phyloP scores from a whole-genome alignment of 768 basidiomycete species.

The Lentinula raphanica region DNA sequence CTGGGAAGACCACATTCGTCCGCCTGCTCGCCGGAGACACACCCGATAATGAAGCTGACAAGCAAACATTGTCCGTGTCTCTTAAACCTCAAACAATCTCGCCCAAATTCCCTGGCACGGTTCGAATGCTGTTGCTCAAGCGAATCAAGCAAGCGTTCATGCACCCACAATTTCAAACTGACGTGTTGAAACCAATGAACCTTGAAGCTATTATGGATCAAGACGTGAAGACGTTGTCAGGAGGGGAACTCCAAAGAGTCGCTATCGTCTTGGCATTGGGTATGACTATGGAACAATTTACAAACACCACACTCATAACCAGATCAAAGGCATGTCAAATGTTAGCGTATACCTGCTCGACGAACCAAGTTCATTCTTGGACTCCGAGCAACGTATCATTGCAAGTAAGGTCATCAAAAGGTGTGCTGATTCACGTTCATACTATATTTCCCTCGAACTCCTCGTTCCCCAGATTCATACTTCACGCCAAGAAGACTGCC shows the following conservation, averaged over 20 bases:
- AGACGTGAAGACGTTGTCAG: constrained; percentile 95
- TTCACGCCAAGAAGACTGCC: constrained; percentile 95
- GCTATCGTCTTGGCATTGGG: constrained; percentile 93
- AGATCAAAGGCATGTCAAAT: constrained; percentile 71
- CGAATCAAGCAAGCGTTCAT: constrained; percentile 94
- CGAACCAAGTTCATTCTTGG: constrained; percentile 92
- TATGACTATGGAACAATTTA: constrained; percentile 24
- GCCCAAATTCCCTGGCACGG: constrained; percentile 95
- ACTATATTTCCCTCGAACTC: constrained; percentile 1
- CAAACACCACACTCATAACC: no score
- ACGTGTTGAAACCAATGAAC: constrained; percentile 97
- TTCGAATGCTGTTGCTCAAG: constrained; percentile 90
- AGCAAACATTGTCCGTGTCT: constrained; percentile 80
- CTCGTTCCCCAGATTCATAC: constrained; percentile 61
- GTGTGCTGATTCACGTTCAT: constrained; percentile 28
- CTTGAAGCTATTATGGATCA: constrained; percentile 94
- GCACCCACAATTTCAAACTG: constrained; percentile 99
- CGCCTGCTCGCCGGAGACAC: constrained; percentile 90
- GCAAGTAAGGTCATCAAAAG: constrained; percentile 98
- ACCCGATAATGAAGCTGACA: constrained; percentile 81
- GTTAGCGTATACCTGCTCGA: constrained; percentile 92
- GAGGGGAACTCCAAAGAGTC: constrained; percentile 96
- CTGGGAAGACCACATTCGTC: constrained; percentile 98
- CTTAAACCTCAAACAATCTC: constrained; percentile 98
- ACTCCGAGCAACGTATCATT: constrained; percentile 99